phyloP scores from a whole-genome alignment of 805 yeast species.

The Hanseniaspora mollemarum region DNA sequence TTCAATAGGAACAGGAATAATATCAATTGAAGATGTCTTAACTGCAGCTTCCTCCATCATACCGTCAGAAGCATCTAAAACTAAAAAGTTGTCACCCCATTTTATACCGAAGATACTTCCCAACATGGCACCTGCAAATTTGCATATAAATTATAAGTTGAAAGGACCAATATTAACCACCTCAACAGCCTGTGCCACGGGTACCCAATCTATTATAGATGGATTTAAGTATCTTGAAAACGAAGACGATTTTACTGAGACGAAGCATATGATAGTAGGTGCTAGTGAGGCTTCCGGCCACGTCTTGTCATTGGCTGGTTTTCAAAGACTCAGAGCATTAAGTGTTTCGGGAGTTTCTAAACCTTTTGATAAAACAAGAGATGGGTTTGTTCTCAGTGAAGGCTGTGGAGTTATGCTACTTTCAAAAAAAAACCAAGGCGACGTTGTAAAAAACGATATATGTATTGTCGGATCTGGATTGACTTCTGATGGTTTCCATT shows the following conservation, averaged over 20 bases:
- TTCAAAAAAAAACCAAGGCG: slow-evolving; percentile 37
- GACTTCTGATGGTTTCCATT: slow-evolving; percentile 83
- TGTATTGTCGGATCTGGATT: slow-evolving; percentile 90
- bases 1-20: slow-evolving; percentile 13
- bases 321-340: slow-evolving; percentile 77
- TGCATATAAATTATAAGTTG: slow-evolving; percentile 65
- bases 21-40: slow-evolving; percentile 10
- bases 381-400: slow-evolving; percentile 88
- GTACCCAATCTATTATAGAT: slow-evolving; percentile 87
- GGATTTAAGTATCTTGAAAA: slow-evolving; percentile 59
- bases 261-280: slow-evolving; percentile 86
- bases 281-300: slow-evolving; percentile 81
- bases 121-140: slow-evolving; percentile 91
- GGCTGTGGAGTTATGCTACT: slow-evolving; percentile 76
- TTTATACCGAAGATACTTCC: slow-evolving; percentile 73
- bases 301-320: slow-evolving; percentile 80
- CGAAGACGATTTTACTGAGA: slow-evolving; percentile 48
- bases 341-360: slow-evolving; percentile 59
- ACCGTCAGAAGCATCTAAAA: slow-evolving; percentile 17
- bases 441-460: neutral
- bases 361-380: slow-evolving; percentile 71
- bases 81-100: slow-evolving; percentile 64
- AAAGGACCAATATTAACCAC: slow-evolving; percentile 81
- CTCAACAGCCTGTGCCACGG: slow-evolving; percentile 95
- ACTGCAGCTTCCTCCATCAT: slow-evolving; percentile 2